Evolutionary conservation across 306 rosid species (phyloP), one percentile per base, ranked within the genome.

Genomic region (Cicer chorassanicum): DNA sequence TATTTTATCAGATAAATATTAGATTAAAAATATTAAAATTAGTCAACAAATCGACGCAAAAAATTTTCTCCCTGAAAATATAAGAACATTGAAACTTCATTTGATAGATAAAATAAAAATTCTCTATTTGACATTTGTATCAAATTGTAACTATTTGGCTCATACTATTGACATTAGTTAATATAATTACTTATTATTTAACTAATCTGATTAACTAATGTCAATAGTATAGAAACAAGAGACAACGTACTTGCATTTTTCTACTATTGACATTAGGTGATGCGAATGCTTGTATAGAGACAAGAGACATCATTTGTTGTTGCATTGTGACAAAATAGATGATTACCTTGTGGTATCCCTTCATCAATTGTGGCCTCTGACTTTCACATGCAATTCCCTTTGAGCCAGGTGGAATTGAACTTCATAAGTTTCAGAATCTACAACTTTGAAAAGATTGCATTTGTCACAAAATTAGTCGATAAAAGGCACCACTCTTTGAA

Each of bases 321-420:
- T 44, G 56, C 12, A 76, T 61, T 43, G 66, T 18, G 15, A 72
- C 41, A 7, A 67, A 73, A 74, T 34, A 56, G 43, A 75, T 73
- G 81, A 75, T 73, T 83, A 93, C 98, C 97, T 93, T 91, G 77
- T 84, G 89, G 87, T 93, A 93, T 74, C 98, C 98, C 82, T 82
- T 88, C 97, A 91, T 93, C 81, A 93, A 87, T 75, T 76, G 93
- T 43, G 97, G 38, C 98, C 98, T 77, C 87, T 84, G 51, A 67
- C 89, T 82, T 89, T 89, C 66, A 93, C 83, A 21, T 21, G 29
- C 29, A 65, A 88, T 84, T 18, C 97, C 98, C 81, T 82, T 89
- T 73, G 88, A 80, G 55, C 98, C 98, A 76, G 87, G 89, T 62
- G 92, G 88, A 68, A 91, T n/a, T n/a, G 93, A 80, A 80, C 87